phyloP scores from a whole-genome alignment of 139 green algal genomes.

The Tetratostichococcus sp. region DNA sequence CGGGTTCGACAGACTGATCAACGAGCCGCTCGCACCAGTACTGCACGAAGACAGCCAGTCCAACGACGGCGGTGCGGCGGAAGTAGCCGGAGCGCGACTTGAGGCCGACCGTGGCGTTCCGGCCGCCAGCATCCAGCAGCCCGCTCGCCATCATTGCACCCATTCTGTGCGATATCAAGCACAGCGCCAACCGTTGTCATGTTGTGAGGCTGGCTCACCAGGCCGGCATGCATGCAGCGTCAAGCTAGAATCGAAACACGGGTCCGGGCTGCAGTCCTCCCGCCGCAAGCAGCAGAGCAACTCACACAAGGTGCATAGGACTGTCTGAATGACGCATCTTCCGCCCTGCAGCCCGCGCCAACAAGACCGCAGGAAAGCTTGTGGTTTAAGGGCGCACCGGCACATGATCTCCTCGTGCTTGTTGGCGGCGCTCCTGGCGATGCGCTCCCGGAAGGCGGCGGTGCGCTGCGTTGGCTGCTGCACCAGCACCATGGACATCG shows the following conservation, averaged over 20 bases:
- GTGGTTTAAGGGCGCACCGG: neutral
- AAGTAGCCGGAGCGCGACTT: conserved; percentile 66
- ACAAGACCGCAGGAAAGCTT: neutral
- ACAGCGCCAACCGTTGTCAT: too few relatives aligned
- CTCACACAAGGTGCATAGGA: too few relatives aligned
- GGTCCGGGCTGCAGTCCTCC: too few relatives aligned
- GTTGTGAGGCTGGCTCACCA: too few relatives aligned
- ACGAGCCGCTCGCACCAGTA: conserved; percentile 90
- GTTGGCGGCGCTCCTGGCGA: conserved; percentile 80
- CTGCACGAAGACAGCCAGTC: conserved; percentile 91
- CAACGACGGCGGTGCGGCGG: conserved; percentile 81
- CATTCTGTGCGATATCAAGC: conserved; percentile 63
- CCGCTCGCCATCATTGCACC: conserved; percentile 92
- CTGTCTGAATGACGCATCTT: too few relatives aligned
- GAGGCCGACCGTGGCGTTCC: conserved; percentile 87
- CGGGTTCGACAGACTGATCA: neutral
- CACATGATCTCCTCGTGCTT: conserved; percentile 88
- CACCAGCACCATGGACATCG: conserved; percentile 85
- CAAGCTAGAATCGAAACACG: too few relatives aligned
- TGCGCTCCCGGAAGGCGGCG: conserved; percentile 60
- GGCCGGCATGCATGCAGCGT: too few relatives aligned
- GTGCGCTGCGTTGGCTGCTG: conserved; percentile 69
- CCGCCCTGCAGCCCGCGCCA: too few relatives aligned
- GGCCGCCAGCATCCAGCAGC: conserved; percentile 90
- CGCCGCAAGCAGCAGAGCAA: too few relatives aligned